Base-by-base conservation (phyloP, 2,329 filamentous ascomycete species). In the Ceratocystis eucalypticola region DNA sequence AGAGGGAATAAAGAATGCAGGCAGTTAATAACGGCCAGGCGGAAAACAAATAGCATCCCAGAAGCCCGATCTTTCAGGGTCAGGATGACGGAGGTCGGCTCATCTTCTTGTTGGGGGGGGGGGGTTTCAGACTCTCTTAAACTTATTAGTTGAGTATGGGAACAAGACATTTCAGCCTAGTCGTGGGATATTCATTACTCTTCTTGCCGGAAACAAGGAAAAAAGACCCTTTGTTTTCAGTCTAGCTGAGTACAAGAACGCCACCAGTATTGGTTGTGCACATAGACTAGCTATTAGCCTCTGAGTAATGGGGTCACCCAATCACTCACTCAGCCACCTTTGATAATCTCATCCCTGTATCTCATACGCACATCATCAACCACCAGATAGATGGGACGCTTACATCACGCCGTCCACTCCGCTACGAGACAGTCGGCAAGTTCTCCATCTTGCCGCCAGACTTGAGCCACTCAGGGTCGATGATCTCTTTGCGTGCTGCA, bases 381-480 rank as follows among this genome's bases (percentile, higher is more conserved):
- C 20, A 25, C 7, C 20, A 50, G n/a, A 20, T 17, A 20, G 5
- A 20, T 48, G 45, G 45, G 1, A 20, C 6, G 17, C 4, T 50
- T 50, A 20, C 17, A 22, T 50, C 17, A 22, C n/a, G 20, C 46
- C 8, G 17, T 7, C 28, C 7, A 28, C 15, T 44, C 25, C 15
- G 7, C 53, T 59, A 68, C 5, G 66, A 67, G 25, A 65, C 65
- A 63, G 74, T 72, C 1, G 91, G 90, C 65, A 96, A 81, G 70
- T 85, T 87, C 55, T 83, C 83, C 75, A 89, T 80, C 70, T 86
- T 86, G 46, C 86, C 89, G 72, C 88, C 88, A 68, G 86, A 84
- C 65, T 82, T 80, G 65, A 93, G 80, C 85, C 90, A 93, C 68
- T 88, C 84, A 64, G 84, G 79, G 70, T 88, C 85, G 71, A 96